phyloP scores from a whole-genome alignment of 1,284 basidiomycete genomes.

The Rhodotorula mucilaginosa region DNA sequence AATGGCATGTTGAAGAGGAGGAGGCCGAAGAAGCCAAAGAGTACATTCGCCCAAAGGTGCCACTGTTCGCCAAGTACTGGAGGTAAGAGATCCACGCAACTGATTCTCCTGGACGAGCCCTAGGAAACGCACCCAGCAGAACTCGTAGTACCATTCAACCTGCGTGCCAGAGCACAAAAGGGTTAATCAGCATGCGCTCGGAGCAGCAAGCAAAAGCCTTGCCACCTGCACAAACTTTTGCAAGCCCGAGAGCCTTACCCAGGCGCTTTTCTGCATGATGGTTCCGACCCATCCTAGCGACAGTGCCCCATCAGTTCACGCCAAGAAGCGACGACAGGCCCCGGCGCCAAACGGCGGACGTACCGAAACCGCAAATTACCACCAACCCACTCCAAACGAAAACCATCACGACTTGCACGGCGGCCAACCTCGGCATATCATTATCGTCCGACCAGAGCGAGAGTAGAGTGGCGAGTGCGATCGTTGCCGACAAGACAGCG shows the following conservation, averaged over 20 bases:
- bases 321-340: neutral
- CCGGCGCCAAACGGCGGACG: neutral
- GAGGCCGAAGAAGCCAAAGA: slow-evolving; percentile 5
- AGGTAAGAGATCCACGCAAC: neutral
- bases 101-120: neutral
- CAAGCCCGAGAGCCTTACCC: slow-evolving; percentile 7
- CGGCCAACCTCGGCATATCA: neutral
- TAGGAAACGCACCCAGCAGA: slow-evolving; percentile 7
- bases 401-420: neutral
- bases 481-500: neutral
- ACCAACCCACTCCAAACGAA: slow-evolving; percentile 8
- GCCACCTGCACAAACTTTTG: neutral
- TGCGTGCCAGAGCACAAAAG: neutral
- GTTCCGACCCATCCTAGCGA: slow-evolving; percentile 10
- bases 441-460: slow-evolving; percentile 6
- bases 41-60: slow-evolving; percentile 17
- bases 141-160: slow-evolving; percentile 20
- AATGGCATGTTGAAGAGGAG: neutral
- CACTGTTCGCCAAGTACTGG: slow-evolving; percentile 3
- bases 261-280: slow-evolving; percentile 4
- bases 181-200: too few species aligned
- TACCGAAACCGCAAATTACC: slow-evolving; percentile 10
- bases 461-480: neutral
- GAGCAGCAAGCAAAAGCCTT: too few species aligned
- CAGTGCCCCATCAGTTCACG: too few species aligned